These are phyloP conservation scores for Bipolaris oryzae DNA, from an alignment of 2,329 filamentous ascomycete genomes.

Conservation along the genomic window DNA sequence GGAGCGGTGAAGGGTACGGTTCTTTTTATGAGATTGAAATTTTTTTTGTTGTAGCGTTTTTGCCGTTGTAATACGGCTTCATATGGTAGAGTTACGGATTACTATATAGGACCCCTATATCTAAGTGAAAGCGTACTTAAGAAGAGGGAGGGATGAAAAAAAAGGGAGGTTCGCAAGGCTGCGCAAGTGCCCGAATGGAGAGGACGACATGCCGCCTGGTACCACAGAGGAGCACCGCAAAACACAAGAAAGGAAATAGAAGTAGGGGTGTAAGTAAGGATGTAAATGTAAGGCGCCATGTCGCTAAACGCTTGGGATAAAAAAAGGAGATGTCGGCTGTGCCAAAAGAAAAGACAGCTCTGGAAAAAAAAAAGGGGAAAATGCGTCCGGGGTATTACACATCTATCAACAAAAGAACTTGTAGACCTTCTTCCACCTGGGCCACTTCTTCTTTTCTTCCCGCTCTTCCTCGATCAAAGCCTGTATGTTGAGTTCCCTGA, in stretches of 20 bases:
- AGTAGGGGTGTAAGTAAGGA: too few species aligned
- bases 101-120: neutral
- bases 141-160: neutral
- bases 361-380: neutral
- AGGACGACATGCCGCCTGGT: constrained; percentile 40
- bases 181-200: neutral
- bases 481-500: constrained; percentile 81
- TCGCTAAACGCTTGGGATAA: constrained; percentile 1
- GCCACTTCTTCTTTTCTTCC: constrained; percentile 67
- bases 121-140: neutral
- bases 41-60: too few species aligned
- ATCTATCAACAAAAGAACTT: constrained; percentile 53
- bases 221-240: constrained; percentile 28
- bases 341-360: constrained; percentile 16
- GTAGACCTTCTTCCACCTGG: constrained; percentile 56
- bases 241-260: neutral
- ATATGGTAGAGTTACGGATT: neutral
- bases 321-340: constrained; percentile 9
- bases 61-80: too few species aligned
- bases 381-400: neutral
- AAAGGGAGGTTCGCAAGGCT: neutral
- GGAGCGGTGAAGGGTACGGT: too few species aligned
- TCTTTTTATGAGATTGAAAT: too few species aligned
- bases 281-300: neutral
- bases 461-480: constrained; percentile 79